Evolutionary conservation across 495 filamentous ascomycete species (phyloP).

Genomic region (Lasiosphaeris hirsuta): DNA sequence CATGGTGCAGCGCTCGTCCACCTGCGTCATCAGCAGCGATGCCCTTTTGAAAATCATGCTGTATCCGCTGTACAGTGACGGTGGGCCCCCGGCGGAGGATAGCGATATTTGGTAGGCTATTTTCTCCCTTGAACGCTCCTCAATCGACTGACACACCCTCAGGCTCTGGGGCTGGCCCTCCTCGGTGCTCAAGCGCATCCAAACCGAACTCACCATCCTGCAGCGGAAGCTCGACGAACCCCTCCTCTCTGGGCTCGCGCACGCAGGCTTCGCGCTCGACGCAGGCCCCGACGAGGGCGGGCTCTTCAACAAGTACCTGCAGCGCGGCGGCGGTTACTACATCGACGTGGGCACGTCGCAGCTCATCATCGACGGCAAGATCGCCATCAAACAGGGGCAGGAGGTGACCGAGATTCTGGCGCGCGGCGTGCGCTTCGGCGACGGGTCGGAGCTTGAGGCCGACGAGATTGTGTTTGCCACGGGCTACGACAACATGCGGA

Average conservation of each 20-base stretch:
- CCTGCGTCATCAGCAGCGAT: conserved; percentile 62
- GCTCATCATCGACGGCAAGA: conserved; percentile 71
- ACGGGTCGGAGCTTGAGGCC: conserved; percentile 65
- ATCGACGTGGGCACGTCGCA: conserved; percentile 74
- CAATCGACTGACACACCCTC: too few relatives aligned
- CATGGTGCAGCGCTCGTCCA: conserved; percentile 74
- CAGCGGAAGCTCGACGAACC: conserved; percentile 51
- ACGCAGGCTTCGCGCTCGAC: conserved; percentile 69
- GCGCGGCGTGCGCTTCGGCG: conserved; percentile 59
- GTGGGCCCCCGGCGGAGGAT: conserved; percentile 57
- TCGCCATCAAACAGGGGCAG: conserved; percentile 70
- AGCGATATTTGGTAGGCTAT: conserved; percentile 50
- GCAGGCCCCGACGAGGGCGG: conserved; percentile 62
- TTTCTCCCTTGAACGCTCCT: not conserved
- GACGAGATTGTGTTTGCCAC: conserved; percentile 84
- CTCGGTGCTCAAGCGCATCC: conserved; percentile 55
- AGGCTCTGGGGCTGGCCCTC: conserved; percentile 51
- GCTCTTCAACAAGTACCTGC: conserved; percentile 70
- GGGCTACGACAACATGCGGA: conserved; percentile 78
- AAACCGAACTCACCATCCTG: conserved; percentile 47
- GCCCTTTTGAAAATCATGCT: conserved; percentile 45
- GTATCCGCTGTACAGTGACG: conserved; percentile 62
- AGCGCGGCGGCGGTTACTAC: conserved; percentile 75
- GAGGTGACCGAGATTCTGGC: conserved; percentile 61
- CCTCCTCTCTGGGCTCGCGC: conserved; percentile 56